Base-by-base conservation (phyloP, 495 filamentous ascomycete genomes). In the Talaromyces borbonicus region DNA sequence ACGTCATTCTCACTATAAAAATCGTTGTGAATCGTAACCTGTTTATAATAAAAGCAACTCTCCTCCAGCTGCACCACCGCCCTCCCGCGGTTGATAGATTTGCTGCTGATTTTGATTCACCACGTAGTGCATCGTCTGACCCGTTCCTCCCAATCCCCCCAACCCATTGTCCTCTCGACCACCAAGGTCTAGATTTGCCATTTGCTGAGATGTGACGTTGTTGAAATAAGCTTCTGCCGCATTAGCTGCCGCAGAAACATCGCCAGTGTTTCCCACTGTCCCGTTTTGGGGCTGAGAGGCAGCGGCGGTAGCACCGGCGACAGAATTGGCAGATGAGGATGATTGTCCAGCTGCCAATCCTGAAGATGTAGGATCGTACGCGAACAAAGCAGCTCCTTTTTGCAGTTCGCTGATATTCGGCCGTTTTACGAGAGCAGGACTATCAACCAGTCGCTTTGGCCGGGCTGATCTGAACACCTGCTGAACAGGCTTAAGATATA, bases 401-500 rank as follows among this genome's bases (percentile, higher is more conserved):
- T 54, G 52, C 23, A 74, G 78, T 49, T 70, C 78, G 23, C 16
- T 5, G 16, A 71, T 65, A 24, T 56, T 61, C 22, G 69, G 69
- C 5, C 81, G 75, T 49, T 78, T 79, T 64, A 95, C 92, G 29
- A 99, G 69, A 0, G 89, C 89, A 0, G 92, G 92, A 7, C 79
- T 85, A 30, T 90, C 86, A 30, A 76, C 66, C 2, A 97, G 73
- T 16, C 80, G 77, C 19, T 87, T 73, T 2, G 85, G 82, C 12
- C 92, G 79, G 14, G 92, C 92, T 29, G 81, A 80, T 41, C 92
- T 80, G 74, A 99, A 97, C n/a, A 99, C 90, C 43, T 93, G 89
- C 55, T 96, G 85, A 4, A 97, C 92, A 5, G 92, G 93, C 61
- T 97, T 97, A 22, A 97, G 79, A 59, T 99, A 99, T 45, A 99